Evolutionary conservation across 169 alveolate genomes (phyloP).

Genomic region (Plasmodium ovale): DNA sequence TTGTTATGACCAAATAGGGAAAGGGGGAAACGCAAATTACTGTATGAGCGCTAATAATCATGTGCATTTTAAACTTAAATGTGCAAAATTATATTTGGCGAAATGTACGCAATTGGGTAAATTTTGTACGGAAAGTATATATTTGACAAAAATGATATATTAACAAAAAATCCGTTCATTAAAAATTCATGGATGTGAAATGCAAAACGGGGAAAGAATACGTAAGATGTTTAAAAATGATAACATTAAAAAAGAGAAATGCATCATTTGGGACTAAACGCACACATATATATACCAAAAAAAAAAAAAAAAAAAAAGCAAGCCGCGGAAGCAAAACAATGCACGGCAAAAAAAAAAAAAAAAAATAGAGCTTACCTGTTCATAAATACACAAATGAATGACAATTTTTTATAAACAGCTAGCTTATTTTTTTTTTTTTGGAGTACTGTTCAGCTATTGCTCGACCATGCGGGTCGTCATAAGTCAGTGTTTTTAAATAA

Average conservation of each 20-base stretch:
- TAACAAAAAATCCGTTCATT: too few relatives aligned
- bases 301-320: constrained; percentile 12
- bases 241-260: not conserved
- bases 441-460: constrained; percentile 77
- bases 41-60: too few relatives aligned
- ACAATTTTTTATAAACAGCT: not conserved
- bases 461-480: constrained; percentile 83
- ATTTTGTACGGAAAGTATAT: not conserved
- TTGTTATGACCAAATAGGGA: not conserved
- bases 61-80: not conserved
- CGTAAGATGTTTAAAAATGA: not conserved
- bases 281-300: too few relatives aligned
- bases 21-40: too few relatives aligned
- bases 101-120: not conserved
- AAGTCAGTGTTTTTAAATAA: constrained; percentile 83
- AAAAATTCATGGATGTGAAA: not conserved
- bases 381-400: not conserved
- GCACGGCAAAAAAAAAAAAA: not conserved
- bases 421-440: constrained; percentile 11
- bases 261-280: not conserved
- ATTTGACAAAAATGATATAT: not conserved
- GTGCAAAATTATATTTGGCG: not conserved
- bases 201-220: not conserved
- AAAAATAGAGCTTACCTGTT: not conserved
- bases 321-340: not conserved